These are phyloP conservation scores for Gardenia jasminoides DNA, from an alignment of 257 asterid species.

Conservation along the genomic window DNA sequence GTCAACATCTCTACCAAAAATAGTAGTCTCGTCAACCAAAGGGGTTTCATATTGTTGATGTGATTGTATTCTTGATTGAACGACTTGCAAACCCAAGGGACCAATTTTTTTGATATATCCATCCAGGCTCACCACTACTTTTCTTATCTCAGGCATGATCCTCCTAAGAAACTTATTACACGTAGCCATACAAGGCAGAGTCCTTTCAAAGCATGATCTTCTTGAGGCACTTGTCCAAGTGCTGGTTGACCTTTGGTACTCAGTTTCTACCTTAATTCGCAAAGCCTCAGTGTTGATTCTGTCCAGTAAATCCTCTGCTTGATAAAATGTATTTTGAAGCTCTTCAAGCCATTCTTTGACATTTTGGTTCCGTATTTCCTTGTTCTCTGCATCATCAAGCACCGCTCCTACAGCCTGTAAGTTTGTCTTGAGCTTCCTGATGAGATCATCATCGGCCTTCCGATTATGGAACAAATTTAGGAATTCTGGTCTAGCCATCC, in stretches of 20 bases:
- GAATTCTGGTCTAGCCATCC: not conserved
- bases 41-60: conserved; percentile 13
- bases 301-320: conserved; percentile 22
- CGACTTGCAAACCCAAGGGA: not conserved
- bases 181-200: not conserved
- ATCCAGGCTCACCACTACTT: conserved; percentile 8
- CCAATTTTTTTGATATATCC: conserved; percentile 3
- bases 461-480: not conserved
- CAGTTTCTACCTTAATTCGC: conserved; percentile 6
- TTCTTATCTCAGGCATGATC: conserved; percentile 9
- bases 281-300: conserved; percentile 20
- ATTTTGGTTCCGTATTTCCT: not conserved
- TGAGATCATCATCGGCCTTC: not conserved
- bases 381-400: conserved; percentile 27
- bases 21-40: conserved; percentile 12
- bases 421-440: not conserved
- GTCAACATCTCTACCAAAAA: conserved; percentile 10
- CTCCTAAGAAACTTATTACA: not conserved
- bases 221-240: no score
- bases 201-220: no score
- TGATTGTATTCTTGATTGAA: not conserved
- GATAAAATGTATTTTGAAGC: conserved; percentile 4
- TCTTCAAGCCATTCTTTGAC: conserved; percentile 19
- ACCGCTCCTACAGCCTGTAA: conserved; percentile 10
- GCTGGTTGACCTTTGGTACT: not conserved